These are phyloP conservation scores for Trichosanthes cucumerina DNA, from an alignment of 306 rosid genomes.

Conservation along the genomic window DNA sequence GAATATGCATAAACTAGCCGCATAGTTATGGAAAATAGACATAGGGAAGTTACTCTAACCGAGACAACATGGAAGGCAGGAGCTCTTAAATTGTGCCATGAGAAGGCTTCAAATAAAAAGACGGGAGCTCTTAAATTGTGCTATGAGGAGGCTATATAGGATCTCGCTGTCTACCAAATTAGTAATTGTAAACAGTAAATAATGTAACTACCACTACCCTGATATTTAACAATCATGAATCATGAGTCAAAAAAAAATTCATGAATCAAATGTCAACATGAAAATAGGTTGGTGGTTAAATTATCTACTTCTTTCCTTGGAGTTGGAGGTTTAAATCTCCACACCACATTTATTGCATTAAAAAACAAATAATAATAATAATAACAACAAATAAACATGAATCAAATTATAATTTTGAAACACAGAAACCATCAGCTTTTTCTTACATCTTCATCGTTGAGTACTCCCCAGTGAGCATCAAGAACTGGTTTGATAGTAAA, in stretches of 20 bases:
- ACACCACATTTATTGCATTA: no score
- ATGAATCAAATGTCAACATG: background rate
- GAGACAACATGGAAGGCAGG: background rate
- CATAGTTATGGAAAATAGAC: background rate
- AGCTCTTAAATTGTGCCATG: background rate
- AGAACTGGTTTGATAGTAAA: conserved; percentile 29
- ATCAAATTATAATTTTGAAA: background rate
- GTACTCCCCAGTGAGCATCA: conserved; percentile 58
- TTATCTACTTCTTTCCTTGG: background rate
- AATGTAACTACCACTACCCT: background rate
- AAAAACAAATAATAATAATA: no score
- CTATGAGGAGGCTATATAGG: background rate
- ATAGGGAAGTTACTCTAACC: background rate
- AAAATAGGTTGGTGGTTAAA: background rate
- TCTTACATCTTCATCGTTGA: conserved; percentile 47
- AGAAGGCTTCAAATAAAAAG: background rate
- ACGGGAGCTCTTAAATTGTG: background rate
- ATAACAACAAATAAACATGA: background rate
- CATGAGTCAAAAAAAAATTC: no score
- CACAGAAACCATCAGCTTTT: background rate
- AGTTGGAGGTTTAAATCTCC: background rate
- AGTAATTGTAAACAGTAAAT: background rate
- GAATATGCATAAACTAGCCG: background rate
- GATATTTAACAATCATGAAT: background rate
- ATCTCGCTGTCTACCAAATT: background rate